phyloP scores from a whole-genome alignment of 2,329 filamentous ascomycete species.

The Fusarium sp. region DNA sequence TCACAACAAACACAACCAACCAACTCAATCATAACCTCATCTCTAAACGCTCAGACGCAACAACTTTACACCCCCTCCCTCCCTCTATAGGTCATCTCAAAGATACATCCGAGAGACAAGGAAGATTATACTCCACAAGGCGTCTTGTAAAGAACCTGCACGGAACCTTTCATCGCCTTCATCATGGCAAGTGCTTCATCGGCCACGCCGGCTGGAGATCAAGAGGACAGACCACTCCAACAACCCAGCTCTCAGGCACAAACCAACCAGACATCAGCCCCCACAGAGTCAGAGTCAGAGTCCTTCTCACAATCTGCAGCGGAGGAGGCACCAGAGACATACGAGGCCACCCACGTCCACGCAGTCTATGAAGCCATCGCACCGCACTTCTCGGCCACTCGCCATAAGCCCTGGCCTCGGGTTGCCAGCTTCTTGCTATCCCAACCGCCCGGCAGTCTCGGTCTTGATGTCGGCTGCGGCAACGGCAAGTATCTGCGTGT shows the following conservation, averaged over 20 bases:
- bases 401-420: constrained; percentile 90
- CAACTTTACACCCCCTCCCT: constrained; percentile 7
- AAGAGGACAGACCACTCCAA: constrained; percentile 30
- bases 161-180: constrained; percentile 5
- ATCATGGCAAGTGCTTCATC: constrained; percentile 45
- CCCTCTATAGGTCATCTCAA: constrained; percentile 3
- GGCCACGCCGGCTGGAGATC: constrained; percentile 37
- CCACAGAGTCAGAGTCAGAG: neutral
- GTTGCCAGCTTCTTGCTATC: constrained; percentile 80
- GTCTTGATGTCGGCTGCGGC: constrained; percentile 92
- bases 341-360: constrained; percentile 91
- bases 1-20: constrained; percentile 22
- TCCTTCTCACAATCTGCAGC: constrained; percentile 36
- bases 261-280: constrained; percentile 15
- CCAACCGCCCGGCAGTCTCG: constrained; percentile 77
- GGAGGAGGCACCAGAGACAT: constrained; percentile 62
- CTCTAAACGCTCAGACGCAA: constrained; percentile 7
- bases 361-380: constrained; percentile 90
- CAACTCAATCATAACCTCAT: constrained; percentile 1
- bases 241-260: constrained; percentile 20
- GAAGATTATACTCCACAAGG: constrained; percentile 15
- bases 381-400: constrained; percentile 83
- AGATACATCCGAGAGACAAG: neutral
- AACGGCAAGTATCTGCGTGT: constrained; percentile 95
- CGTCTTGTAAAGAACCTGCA: constrained; percentile 5